Percentiles rank a stretch among this genome's conserved stretches.
Conservation (phyloP, 1,284 basidiomycete species). For the Ustanciosporium gigantosporum region DNA sequence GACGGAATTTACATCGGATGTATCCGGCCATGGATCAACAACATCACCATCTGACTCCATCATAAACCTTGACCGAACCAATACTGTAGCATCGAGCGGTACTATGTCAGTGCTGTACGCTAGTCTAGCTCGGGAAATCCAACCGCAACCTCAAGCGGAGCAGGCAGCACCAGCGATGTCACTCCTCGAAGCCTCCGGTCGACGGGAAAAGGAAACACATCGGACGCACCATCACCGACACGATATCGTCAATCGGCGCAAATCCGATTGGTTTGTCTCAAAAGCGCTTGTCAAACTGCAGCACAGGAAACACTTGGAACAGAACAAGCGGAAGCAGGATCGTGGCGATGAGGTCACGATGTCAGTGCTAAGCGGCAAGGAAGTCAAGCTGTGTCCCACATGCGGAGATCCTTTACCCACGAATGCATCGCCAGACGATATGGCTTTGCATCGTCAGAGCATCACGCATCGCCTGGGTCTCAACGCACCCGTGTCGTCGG, state of each 20-base stretch:
- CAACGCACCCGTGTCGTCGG: conserved; percentile 18
- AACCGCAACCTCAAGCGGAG: conserved; percentile 4
- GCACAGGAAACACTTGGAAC: neutral
- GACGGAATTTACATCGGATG: neutral
- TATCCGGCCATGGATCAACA: no score
- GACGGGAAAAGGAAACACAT: no score
- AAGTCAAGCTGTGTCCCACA: conserved; percentile 8
- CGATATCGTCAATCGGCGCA: conserved; percentile 4
- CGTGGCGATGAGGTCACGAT: neutral
- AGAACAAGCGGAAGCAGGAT: neutral
- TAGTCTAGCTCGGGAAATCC: neutral
- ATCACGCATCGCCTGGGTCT: conserved; percentile 28
- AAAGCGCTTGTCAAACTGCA: conserved; percentile 13
- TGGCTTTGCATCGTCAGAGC: conserved; percentile 27
- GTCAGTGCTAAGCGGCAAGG: no score
- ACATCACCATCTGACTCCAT: no score
- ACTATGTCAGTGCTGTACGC: neutral
- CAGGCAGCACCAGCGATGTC: no score
- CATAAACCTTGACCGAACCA: no score
- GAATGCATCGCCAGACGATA: conserved; percentile 6
- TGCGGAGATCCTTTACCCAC: conserved; percentile 17
- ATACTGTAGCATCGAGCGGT: no score
- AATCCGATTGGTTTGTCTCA: conserved; percentile 25
- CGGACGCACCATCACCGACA: conserved; percentile 7
- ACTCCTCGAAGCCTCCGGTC: no score